Conservation (phyloP, 1,139 yeast species). For the Dujonia santamariae region DNA sequence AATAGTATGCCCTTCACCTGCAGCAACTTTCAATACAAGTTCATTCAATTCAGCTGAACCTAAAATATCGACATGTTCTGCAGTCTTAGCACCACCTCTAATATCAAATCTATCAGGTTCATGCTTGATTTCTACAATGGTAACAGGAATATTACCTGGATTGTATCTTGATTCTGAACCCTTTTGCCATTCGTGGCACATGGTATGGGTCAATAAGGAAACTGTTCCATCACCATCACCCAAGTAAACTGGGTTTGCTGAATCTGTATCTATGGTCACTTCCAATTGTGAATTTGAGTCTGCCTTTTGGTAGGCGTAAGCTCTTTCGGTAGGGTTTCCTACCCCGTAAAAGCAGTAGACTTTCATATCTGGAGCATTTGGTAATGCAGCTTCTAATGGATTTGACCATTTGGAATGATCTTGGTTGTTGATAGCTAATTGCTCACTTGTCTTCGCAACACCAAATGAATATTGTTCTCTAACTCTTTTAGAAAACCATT, state of each 20-base stretch:
- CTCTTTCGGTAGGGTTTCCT: constrained; percentile 93
- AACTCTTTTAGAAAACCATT: constrained; percentile 69
- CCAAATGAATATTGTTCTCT: constrained; percentile 77
- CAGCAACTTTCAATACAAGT: constrained; percentile 72
- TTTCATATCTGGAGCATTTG: constrained; percentile 90
- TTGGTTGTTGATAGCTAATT: constrained; percentile 61
- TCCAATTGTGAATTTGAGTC: constrained; percentile 60
- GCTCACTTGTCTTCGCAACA: constrained; percentile 54
- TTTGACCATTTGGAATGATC: constrained; percentile 83
- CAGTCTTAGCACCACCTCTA: constrained; percentile 96
- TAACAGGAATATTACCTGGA: constrained; percentile 73
- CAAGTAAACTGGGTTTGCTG: constrained; percentile 59
- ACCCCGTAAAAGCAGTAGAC: constrained; percentile 91
- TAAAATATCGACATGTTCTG: constrained; percentile 94
- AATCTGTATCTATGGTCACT: constrained; percentile 63
- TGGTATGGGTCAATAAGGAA: constrained; percentile 75
- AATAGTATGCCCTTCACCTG: constrained; percentile 72
- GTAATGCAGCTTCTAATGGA: constrained; percentile 87
- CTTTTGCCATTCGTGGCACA: constrained; percentile 83
- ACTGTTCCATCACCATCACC: constrained; percentile 98
- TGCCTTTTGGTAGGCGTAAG: constrained; percentile 68
- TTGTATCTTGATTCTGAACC: constrained; percentile 62
- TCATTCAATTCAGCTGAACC: constrained; percentile 94
- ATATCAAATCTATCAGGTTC: constrained; percentile 93
- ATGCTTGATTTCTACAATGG: constrained; percentile 84